phyloP scores from a whole-genome alignment of 768 basidiomycete genomes.

The Leccinum arenicola region DNA sequence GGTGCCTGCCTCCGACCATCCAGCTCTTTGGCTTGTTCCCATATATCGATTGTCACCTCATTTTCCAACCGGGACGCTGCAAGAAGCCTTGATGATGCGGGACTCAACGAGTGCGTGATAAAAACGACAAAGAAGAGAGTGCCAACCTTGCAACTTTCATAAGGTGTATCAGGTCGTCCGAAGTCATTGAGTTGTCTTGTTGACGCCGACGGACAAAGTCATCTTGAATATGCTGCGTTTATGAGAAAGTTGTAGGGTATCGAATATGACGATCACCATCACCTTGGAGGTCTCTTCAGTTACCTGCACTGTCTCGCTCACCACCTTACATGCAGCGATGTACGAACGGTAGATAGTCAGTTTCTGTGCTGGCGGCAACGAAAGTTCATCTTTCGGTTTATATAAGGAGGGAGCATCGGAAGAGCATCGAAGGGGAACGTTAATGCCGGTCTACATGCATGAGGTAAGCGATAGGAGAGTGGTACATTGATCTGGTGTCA shows the following conservation, averaged over 20 bases:
- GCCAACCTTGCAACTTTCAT: slow-evolving; percentile 71
- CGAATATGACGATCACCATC: slow-evolving; percentile 3
- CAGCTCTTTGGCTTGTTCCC: slow-evolving; percentile 63
- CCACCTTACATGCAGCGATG: slow-evolving; percentile 53
- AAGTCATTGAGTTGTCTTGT: slow-evolving; percentile 36
- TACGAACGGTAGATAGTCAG: slow-evolving; percentile 57
- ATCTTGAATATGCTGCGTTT: slow-evolving; percentile 65
- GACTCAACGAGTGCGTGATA: slow-evolving; percentile 2
- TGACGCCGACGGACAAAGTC: slow-evolving; percentile 59
- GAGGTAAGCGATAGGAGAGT: background rate
- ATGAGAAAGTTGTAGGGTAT: background rate
- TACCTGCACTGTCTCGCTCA: slow-evolving; percentile 49
- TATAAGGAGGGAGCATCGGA: slow-evolving; percentile 41
- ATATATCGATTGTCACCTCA: slow-evolving; percentile 54
- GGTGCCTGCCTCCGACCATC: slow-evolving; percentile 42
- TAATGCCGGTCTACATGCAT: slow-evolving; percentile 51
- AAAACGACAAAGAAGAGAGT: background rate
- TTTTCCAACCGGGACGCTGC: slow-evolving; percentile 58
- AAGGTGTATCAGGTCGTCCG: slow-evolving; percentile 63
- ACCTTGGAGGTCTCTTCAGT: slow-evolving; percentile 61
- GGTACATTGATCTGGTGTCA: slow-evolving; percentile 22
- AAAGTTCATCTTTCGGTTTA: slow-evolving; percentile 42
- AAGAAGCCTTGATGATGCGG: slow-evolving; percentile 45
- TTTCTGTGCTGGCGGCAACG: slow-evolving; percentile 44
- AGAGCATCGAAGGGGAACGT: slow-evolving; percentile 46